Conservation (phyloP, 345 rosid genomes). For the Eutrema japonicum region DNA sequence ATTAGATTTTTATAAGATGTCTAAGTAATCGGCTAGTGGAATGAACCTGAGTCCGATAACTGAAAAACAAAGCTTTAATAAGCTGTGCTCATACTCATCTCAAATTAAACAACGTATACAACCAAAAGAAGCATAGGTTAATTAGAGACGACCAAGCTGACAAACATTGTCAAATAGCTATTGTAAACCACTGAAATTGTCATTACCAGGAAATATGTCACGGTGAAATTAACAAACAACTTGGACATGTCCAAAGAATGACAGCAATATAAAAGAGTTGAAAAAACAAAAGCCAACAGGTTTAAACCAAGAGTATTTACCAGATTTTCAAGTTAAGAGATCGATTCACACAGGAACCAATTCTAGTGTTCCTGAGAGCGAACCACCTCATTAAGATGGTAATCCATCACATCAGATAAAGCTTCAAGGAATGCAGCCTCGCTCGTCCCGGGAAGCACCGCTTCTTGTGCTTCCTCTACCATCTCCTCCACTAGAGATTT, state of each 20-base stretch:
- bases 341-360: slow-evolving; percentile 36
- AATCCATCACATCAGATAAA: slow-evolving; percentile 39
- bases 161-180: background rate
- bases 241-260: slow-evolving; percentile 41
- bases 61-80: too few species aligned
- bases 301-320: slow-evolving; percentile 41
- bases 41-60: background rate
- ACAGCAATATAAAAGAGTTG: slow-evolving; percentile 2
- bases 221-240: slow-evolving; percentile 29
- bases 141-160: too few species aligned
- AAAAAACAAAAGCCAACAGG: slow-evolving; percentile 27
- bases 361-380: slow-evolving; percentile 39
- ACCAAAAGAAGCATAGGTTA: too few species aligned
- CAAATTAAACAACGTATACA: too few species aligned
- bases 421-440: slow-evolving; percentile 41
- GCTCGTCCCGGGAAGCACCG: slow-evolving; percentile 44
- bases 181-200: slow-evolving; percentile 24
- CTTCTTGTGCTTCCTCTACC: slow-evolving; percentile 45
- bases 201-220: slow-evolving; percentile 28
- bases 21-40: background rate
- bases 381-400: slow-evolving; percentile 41
- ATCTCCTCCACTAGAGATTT: slow-evolving; percentile 55
- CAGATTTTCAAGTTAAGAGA: slow-evolving; percentile 16
- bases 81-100: too few species aligned
- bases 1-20: background rate